Evolutionary conservation across 305 asterid genomes (phyloP).

Genomic region (Fraxinus velutina): DNA sequence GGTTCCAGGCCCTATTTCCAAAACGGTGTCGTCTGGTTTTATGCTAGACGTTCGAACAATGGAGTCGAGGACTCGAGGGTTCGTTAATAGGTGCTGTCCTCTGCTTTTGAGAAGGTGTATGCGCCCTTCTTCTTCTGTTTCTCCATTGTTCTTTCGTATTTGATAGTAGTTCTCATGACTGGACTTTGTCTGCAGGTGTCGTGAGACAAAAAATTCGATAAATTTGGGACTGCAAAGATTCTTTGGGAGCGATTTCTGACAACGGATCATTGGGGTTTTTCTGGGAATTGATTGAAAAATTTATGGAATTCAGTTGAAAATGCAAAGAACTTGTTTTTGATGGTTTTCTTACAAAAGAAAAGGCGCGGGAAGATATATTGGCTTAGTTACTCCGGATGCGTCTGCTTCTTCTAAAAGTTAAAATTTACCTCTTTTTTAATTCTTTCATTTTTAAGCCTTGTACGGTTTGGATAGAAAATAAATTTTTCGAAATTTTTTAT

Average conservation of each 20-base stretch:
- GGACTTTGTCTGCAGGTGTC: slow-evolving; percentile 43
- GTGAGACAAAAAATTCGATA: slow-evolving; percentile 18
- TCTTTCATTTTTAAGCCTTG: neutral
- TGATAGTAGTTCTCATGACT: slow-evolving; percentile 35
- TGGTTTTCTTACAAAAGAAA: neutral
- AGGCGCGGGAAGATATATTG: neutral
- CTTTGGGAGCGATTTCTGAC: slow-evolving; percentile 20
- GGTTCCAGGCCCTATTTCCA: slow-evolving; percentile 96
- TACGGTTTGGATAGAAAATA: no score
- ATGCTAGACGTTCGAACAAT: slow-evolving; percentile 61
- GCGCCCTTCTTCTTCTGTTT: slow-evolving; percentile 25
- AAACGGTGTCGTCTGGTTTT: slow-evolving; percentile 60
- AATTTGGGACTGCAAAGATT: slow-evolving; percentile 19
- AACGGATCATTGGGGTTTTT: slow-evolving; percentile 40
- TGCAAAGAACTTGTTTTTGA: slow-evolving; percentile 1
- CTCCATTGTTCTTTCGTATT: slow-evolving; percentile 28
- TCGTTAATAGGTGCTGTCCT: slow-evolving; percentile 88
- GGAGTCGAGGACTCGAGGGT: slow-evolving; percentile 64
- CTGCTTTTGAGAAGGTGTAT: slow-evolving; percentile 65
- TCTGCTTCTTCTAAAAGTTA: neutral
- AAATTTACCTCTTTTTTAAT: neutral
- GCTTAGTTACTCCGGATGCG: no score
- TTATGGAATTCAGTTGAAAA: slow-evolving; percentile 1
- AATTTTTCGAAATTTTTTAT: no score
- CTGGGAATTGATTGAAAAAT: neutral